Evolutionary conservation across 331 rosid species (phyloP).

Genomic region (Arachis monticola): DNA sequence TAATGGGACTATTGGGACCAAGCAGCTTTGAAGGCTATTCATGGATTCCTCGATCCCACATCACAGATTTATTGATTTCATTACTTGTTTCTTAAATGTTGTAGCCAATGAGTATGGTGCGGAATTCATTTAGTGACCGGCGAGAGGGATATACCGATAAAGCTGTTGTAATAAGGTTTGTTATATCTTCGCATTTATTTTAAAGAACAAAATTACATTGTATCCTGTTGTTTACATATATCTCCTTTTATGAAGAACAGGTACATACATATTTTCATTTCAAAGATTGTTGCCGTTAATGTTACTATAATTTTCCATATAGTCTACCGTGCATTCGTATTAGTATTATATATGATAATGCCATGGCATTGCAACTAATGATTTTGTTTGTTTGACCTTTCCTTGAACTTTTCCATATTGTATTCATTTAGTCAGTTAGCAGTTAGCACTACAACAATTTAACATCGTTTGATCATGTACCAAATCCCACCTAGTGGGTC

Average conservation of each 20-base stretch:
- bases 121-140: constrained; percentile 77
- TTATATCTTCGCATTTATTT: constrained; percentile 30
- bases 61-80: constrained; percentile 36
- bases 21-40: constrained; percentile 31
- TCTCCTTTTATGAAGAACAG: neutral
- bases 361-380: constrained; percentile 20
- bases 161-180: constrained; percentile 88
- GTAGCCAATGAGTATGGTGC: constrained; percentile 87
- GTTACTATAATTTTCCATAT: neutral
- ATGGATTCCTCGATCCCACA: constrained; percentile 30
- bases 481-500: no score
- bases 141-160: constrained; percentile 95
- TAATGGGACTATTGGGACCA: constrained; percentile 18
- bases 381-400: constrained; percentile 3
- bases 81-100: constrained; percentile 39
- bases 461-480: no score
- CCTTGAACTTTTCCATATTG: neutral
- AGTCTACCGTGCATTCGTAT: neutral
- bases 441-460: no score
- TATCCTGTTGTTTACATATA: neutral
- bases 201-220: constrained; percentile 7
- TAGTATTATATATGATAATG: constrained; percentile 4
- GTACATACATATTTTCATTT: neutral
- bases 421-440: no score
- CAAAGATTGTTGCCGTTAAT: constrained; percentile 9